Conservation (phyloP, 2,329 filamentous ascomycete genomes). For the Rutstroemia sp. region DNA sequence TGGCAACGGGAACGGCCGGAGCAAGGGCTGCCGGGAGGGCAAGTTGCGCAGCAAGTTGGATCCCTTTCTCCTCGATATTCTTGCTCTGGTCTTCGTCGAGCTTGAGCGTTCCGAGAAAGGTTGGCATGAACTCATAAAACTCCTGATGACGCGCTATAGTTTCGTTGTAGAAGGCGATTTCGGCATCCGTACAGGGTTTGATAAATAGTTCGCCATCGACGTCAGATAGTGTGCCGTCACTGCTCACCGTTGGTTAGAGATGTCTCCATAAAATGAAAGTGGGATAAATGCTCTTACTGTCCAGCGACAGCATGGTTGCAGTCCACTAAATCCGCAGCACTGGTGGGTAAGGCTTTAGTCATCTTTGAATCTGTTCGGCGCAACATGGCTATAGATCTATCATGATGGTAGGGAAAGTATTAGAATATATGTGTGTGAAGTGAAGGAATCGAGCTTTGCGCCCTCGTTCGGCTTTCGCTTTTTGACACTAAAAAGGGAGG, state of each 20-base stretch:
- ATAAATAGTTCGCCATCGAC: constrained; percentile 78
- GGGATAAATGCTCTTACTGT: constrained; percentile 54
- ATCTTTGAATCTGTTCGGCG: constrained; percentile 26
- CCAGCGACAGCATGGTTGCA: constrained; percentile 75
- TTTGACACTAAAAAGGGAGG: constrained; percentile 4
- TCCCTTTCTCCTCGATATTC: constrained; percentile 43
- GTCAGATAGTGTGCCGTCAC: constrained; percentile 85
- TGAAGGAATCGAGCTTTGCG: constrained; percentile 7
- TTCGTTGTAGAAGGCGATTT: constrained; percentile 85
- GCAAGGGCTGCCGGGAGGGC: constrained; percentile 19
- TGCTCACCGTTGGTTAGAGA: constrained; percentile 32
- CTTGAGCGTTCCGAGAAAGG: constrained; percentile 71
- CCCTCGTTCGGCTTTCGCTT: constrained; percentile 4
- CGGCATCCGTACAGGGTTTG: constrained; percentile 82
- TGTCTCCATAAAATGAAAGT: not conserved
- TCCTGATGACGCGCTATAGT: constrained; percentile 55
- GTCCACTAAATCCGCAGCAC: constrained; percentile 52
- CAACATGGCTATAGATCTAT: constrained; percentile 24
- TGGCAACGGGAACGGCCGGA: constrained; percentile 15
- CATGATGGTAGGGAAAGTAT: constrained; percentile 24
- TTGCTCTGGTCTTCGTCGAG: constrained; percentile 51
- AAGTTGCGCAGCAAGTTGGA: constrained; percentile 28
- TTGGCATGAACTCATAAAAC: constrained; percentile 75
- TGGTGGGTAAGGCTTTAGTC: constrained; percentile 33
- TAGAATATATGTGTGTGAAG: constrained; percentile 10